Evolutionary conservation across 108 stramenopile genomes (phyloP), one percentile per base, ranked within the genome.

Genomic region (Cyclotella sp.): DNA sequence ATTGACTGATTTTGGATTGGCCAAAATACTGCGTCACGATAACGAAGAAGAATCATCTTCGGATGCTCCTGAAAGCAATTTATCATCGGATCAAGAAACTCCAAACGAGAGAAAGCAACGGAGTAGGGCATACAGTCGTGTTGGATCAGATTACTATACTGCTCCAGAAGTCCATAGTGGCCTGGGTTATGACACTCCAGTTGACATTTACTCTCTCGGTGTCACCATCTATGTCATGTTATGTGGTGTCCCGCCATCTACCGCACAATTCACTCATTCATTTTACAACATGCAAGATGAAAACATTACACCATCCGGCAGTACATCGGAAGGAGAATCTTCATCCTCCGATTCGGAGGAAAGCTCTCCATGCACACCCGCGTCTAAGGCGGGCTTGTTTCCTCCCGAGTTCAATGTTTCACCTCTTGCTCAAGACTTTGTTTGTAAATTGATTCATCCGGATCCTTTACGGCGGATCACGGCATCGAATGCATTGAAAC

Each of bases 171-270:
- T 92, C 0, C 61, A 81, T 58, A 70, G 76, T 51, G 88, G 89
- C 18, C 70, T 83, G 27, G 86, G 85, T 40, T 91, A 90, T 71
- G 93, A 88, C 55, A 88, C 95, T 1, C 87, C 90, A 1, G 78
- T 90, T n/a, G 99, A 99, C 78, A 86, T 99, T 29, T 99, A 94
- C 87, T 90, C 88, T 42, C 75, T 99, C 22, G 99, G 99, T 24
- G 94, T 99, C 45, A 98, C 98, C 6, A 62, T 92, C 44, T 99
- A 98, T 85, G 97, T 99, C 64, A 70, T 99, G 47, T 83, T 99
- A 7, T 98, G 96, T 73, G 98, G 99, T 30, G 93, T 93, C 65
- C 98, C 94, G 46, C 95, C 95, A 14, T 80, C 89, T 45, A 84
- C 87, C 61, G 51, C 80, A 43, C 62, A 71, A 11, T 78, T 81